Conservation (phyloP, 805 yeast genomes). For the Danielia oregonensis region DNA sequence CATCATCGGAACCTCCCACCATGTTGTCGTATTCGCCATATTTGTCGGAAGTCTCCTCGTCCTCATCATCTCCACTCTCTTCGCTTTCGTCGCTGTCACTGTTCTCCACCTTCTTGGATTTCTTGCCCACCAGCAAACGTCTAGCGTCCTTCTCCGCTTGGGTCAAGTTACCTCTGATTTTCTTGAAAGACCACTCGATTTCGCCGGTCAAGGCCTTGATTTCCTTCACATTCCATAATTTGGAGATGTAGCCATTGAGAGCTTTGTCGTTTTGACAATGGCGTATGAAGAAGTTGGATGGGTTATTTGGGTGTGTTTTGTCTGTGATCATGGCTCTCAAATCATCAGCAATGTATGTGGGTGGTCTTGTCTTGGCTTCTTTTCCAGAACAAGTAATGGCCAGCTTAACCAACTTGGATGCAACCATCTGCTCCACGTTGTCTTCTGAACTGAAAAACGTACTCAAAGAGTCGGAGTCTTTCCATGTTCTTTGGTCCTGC, state of each 20-base stretch:
- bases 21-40: constrained; percentile 35
- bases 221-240: constrained; percentile 41
- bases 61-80: constrained; percentile 17
- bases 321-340: constrained; percentile 21
- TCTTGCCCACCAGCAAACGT: constrained; percentile 17
- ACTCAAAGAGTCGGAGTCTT: constrained; percentile 11
- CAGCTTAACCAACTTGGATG: constrained; percentile 30
- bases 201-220: constrained; percentile 34
- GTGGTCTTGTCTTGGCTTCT: constrained; percentile 29
- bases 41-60: constrained; percentile 28
- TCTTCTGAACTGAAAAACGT: constrained; percentile 20
- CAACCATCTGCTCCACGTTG: constrained; percentile 22
- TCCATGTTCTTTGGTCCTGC: constrained; percentile 13
- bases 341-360: constrained; percentile 31
- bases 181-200: constrained; percentile 43
- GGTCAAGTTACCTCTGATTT: constrained; percentile 44
- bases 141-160: constrained; percentile 32
- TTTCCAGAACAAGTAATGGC: constrained; percentile 23
- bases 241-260: constrained; percentile 46
- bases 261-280: constrained; percentile 37
- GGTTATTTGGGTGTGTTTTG: constrained; percentile 35
- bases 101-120: constrained; percentile 12
- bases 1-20: constrained; percentile 44
- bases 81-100: constrained; percentile 13
- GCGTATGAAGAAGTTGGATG: constrained; percentile 42